Conservation (phyloP, 129 eudicot species). For the Scalesia atractyloides region DNA sequence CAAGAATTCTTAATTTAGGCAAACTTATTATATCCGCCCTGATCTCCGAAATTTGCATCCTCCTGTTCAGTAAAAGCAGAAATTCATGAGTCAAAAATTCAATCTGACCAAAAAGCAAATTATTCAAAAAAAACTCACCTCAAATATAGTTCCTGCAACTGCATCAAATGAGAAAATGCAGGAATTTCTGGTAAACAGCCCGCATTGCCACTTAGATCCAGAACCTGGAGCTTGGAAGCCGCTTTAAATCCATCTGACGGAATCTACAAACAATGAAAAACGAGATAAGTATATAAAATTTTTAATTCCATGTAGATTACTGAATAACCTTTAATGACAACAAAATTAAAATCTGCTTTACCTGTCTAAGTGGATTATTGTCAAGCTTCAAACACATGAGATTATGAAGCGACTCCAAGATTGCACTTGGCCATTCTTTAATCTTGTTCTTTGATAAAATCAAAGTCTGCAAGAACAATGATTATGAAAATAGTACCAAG, state of each 20-base stretch:
- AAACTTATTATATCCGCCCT: conserved; percentile 54
- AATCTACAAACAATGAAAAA: conserved; percentile 44
- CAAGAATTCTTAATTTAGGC: conserved; percentile 66
- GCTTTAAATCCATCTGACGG: conserved; percentile 74
- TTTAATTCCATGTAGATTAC: neutral
- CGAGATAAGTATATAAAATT: neutral
- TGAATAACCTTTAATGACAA: conserved; percentile 9
- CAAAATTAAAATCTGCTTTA: conserved; percentile 25
- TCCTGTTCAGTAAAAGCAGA: conserved; percentile 44
- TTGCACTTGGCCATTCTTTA: conserved; percentile 81
- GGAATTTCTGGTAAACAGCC: conserved; percentile 71
- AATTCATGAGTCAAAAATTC: conserved; percentile 4
- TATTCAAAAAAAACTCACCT: conserved; percentile 43
- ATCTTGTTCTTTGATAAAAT: conserved; percentile 91
- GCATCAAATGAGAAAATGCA: conserved; percentile 62
- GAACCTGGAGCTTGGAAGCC: conserved; percentile 69
- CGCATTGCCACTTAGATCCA: conserved; percentile 81
- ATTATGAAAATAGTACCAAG: conserved; percentile 16
- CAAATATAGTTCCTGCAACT: conserved; percentile 85
- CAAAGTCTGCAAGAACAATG: conserved; percentile 54
- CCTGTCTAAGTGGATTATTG: conserved; percentile 75
- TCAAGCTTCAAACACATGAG: conserved; percentile 85
- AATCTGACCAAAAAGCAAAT: neutral
- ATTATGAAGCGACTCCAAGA: conserved; percentile 65
- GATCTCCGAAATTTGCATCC: conserved; percentile 72